Evolutionary conservation across 768 basidiomycete species (phyloP), one percentile per base, ranked within the genome.

Genomic region (Hygrophorus pudorinus): DNA sequence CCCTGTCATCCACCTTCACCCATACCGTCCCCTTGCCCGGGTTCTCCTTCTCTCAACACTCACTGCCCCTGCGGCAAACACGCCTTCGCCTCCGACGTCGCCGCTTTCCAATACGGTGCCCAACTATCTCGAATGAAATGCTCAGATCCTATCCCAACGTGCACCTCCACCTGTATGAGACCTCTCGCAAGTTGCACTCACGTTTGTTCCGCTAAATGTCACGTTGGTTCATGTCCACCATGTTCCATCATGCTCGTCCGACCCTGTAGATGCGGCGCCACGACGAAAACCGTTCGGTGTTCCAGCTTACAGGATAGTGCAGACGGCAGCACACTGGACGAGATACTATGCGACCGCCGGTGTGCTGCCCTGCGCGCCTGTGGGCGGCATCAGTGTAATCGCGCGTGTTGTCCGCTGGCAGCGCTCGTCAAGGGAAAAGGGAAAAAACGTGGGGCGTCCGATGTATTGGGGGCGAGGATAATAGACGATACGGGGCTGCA

Each of bases 341-440:
- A 88, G 45, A 72, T 92, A 33, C 60, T 84, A 1, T 98, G 96
- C 60, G 83, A 90, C 45, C 73, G 76, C 27, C 75, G 80, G 1
- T 99, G 96, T 57, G 64, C 66, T 14, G 85, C 81, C 0, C 65
- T 90, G 8, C 76, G 91, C 12, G 72, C 76, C 6, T 98, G 96
- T 56, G 89, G 93, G 0, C 70, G 80, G 16, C 96, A 99, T 55
- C 80, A 84, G 49, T 98, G 96, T 57, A 68, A 71, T 13, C 73
- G 92, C 3, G 47, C 82, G 7, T 98, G 96, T 58, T 99, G 96
- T 54, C 93, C 96, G 0, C 73, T 97, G 0, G 84, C 90, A 0
- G 76, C 72, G 14, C 63, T 85, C 4, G 69, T 73, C 10, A 86
- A 83, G 54, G 67, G 60, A 12, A 79, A 80, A 53, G 63, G 78